Evolutionary conservation across 306 rosid genomes (phyloP).

Genomic region (Styphnolobium japonicum): DNA sequence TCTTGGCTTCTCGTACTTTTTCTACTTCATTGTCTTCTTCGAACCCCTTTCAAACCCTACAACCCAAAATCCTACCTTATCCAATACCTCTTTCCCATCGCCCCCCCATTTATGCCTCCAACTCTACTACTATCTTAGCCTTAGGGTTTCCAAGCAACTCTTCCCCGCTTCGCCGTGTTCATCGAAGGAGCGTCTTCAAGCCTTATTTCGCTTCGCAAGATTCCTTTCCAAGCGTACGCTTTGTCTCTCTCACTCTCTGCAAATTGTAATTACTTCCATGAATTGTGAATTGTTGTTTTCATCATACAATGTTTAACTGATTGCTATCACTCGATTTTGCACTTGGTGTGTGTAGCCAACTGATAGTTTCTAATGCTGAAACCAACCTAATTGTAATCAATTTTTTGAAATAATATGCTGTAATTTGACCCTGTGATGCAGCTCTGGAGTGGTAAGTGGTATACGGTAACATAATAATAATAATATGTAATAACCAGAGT

Average conservation of each 20-base stretch:
- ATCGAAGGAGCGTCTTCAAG: slow-evolving; percentile 28
- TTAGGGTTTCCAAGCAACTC: slow-evolving; percentile 35
- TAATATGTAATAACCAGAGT: background rate
- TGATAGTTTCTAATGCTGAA: background rate
- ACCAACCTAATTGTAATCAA: background rate
- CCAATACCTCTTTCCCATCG: background rate
- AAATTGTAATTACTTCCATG: background rate
- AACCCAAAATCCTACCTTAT: slow-evolving; percentile 17
- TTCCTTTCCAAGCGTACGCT: slow-evolving; percentile 41
- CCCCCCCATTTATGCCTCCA: slow-evolving; percentile 14
- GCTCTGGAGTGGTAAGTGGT: background rate
- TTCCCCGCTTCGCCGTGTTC: background rate
- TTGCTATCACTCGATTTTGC: background rate
- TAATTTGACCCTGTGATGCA: background rate
- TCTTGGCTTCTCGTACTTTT: slow-evolving; percentile 34
- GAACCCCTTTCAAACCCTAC: slow-evolving; percentile 37
- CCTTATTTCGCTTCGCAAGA: slow-evolving; percentile 35
- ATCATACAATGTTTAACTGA: background rate
- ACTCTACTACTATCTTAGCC: background rate
- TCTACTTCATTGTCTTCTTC: slow-evolving; percentile 34
- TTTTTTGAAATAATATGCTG: background rate
- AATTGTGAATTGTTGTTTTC: background rate
- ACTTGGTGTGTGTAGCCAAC: too few species aligned
- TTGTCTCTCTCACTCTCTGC: background rate
- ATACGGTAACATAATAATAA: background rate